Percentiles rank a stretch among this genome's conserved stretches.
These are phyloP conservation scores for Moesziomyces globuligerus DNA, from an alignment of 1,284 basidiomycete genomes.

Conservation along the genomic window DNA sequence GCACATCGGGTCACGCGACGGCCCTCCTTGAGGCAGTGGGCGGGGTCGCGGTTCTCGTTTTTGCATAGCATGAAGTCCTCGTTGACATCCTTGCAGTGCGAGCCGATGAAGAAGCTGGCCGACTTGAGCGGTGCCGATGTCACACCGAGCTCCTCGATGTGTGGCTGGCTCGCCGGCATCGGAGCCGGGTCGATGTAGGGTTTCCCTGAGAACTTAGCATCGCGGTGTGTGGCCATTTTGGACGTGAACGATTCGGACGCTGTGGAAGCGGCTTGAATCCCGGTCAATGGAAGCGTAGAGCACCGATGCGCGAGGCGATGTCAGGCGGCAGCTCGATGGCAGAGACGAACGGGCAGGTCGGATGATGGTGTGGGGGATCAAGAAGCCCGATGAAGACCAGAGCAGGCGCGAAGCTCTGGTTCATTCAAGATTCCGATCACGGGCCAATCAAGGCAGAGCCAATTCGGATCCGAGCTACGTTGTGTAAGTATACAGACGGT, in stretches of 20 bases:
- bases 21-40: conserved; percentile 94
- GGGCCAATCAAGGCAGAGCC: conserved; percentile 32
- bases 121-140: conserved; percentile 95
- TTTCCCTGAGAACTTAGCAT: conserved; percentile 63
- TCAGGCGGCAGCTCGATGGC: not conserved
- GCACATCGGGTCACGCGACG: conserved; percentile 95
- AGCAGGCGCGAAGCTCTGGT: conserved; percentile 13
- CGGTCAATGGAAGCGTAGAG: too few relatives aligned
- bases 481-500: not conserved
- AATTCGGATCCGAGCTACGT: conserved; percentile 32
- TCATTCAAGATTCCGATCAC: conserved; percentile 44
- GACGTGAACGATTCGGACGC: too few relatives aligned
- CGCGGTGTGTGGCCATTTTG: conserved; percentile 66
- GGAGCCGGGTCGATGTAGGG: conserved; percentile 65
- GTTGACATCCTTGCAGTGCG: conserved; percentile 94
- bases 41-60: conserved; percentile 86
- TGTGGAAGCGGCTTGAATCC: too few relatives aligned
- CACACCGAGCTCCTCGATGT: conserved; percentile 87
- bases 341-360: not conserved
- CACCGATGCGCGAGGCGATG: too few relatives aligned
- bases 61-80: conserved; percentile 99
- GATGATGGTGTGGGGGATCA: not conserved
- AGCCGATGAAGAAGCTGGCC: conserved; percentile 95
- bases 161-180: conserved; percentile 71
- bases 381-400: not conserved